Evolutionary conservation across 352 stramenopile species (phyloP), one percentile per base, ranked within the genome.

Genomic region (Globisporangium parvum): DNA sequence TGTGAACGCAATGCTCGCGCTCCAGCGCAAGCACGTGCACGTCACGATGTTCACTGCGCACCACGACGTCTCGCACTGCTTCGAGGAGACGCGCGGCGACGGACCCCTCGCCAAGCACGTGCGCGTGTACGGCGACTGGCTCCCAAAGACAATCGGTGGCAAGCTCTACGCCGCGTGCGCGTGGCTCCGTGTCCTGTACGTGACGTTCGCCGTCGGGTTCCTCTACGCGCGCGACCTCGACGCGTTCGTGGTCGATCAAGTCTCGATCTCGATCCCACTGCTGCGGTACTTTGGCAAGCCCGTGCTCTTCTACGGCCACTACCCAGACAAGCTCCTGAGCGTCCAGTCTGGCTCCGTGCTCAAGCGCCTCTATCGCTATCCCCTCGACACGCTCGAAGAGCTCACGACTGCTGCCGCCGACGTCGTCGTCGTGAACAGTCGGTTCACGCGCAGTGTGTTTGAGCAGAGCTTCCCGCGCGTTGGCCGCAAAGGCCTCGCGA

Each of bases 221-320:
- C 55, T 54, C 10, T 62, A 83, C 51, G 44, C 69, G 10, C 54
- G 74, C 51, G 70, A 88, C 35, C 59, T 88, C 37, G 81, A 93
- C 53, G 75, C 73, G 47, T 91, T 91, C 55, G 77, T 93, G 51
- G 80, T 91, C 47, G 84, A 93, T 58, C 84, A 93, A 56, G 77
- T 93, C 53, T 91, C 84, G 11, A 71, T 92, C 14, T 84, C 77
- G 33, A 77, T 93, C 47, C 81, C 84, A 21, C 79, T 93, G 54
- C 59, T 93, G 52, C 79, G 84, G 37, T 80, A 75, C 18, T 35
- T 89, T 31, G 73, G 75, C 51, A 86, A 87, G 40, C 80, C 84
- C 20, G 91, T 99, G 45, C 69, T 99, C 21, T 99, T 99, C 73
- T 99, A 99, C 71, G 98, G 96, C 64, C 97, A 99, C 65, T 99